Conservation (phyloP, 331 rosid genomes). For the Quercus lobata region DNA sequence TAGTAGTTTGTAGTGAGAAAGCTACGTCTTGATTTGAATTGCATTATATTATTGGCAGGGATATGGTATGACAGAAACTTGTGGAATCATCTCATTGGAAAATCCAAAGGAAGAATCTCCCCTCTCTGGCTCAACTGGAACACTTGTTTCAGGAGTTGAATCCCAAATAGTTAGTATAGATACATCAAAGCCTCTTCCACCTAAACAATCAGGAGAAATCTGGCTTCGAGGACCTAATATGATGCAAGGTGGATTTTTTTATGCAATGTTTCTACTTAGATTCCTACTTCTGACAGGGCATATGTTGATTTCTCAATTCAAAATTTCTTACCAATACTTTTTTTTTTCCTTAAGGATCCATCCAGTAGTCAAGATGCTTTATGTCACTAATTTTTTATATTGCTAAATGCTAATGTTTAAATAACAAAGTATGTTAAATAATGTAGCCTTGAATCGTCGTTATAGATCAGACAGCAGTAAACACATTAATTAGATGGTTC, state of each 20-base stretch:
- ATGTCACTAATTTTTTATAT: neutral
- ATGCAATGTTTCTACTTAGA: neutral
- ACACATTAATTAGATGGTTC: too few species aligned
- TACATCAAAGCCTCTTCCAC: constrained; percentile 57
- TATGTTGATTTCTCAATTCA: neutral
- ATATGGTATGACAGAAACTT: constrained; percentile 81
- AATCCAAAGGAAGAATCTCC: constrained; percentile 25
- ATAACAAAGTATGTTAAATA: too few species aligned
- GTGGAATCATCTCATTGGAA: constrained; percentile 52
- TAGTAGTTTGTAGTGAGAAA: neutral
- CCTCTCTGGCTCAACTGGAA: constrained; percentile 57
- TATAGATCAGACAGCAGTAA: too few species aligned
- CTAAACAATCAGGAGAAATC: constrained; percentile 64
- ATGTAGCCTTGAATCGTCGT: too few species aligned
- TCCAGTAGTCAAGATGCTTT: neutral
- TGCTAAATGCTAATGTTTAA: neutral
- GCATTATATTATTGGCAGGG: constrained; percentile 34
- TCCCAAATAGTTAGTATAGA: constrained; percentile 44
- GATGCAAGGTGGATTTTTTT: constrained; percentile 44
- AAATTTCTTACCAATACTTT: neutral
- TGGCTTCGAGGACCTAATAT: constrained; percentile 61
- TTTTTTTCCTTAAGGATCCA: neutral
- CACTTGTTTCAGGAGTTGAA: constrained; percentile 48
- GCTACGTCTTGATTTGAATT: too few species aligned
- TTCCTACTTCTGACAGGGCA: neutral